These are phyloP conservation scores for Debaryomyces fabryi DNA, from an alignment of 1,139 yeast genomes.

Conservation along the genomic window DNA sequence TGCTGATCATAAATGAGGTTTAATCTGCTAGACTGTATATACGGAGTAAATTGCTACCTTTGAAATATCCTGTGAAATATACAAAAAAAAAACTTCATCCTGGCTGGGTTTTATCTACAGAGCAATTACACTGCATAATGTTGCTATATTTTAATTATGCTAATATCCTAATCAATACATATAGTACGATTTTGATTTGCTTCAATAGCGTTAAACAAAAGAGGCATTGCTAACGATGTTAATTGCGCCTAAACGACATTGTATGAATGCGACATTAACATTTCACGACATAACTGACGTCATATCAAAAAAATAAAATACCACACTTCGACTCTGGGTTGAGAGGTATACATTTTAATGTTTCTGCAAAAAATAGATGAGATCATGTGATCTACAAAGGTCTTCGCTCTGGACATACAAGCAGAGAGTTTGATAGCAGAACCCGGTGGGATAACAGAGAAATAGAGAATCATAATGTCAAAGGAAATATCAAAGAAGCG, in stretches of 20 bases:
- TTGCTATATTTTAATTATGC: not conserved
- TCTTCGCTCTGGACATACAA: not conserved
- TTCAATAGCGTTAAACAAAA: not conserved
- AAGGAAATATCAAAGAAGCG: conserved; percentile 12
- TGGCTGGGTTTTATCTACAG: not conserved
- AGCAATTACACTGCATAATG: not conserved
- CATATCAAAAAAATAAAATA: not conserved
- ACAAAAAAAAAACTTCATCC: not conserved
- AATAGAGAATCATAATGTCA: not conserved
- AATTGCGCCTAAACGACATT: not conserved
- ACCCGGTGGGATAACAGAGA: not conserved
- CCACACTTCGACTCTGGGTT: not conserved
- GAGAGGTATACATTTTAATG: not conserved
- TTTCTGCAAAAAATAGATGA: not conserved
- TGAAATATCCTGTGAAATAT: not conserved
- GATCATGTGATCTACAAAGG: not conserved
- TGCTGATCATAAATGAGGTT: not conserved
- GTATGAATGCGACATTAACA: not conserved
- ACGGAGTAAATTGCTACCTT: conserved; percentile 2
- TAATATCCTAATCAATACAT: not conserved
- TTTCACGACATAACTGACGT: not conserved
- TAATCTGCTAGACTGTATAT: conserved; percentile 4
- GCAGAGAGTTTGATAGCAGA: no score
- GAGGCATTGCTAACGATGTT: not conserved
- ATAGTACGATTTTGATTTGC: not conserved